Conservation (phyloP, 169 alveolate species). For the Fabrea salina region DNA sequence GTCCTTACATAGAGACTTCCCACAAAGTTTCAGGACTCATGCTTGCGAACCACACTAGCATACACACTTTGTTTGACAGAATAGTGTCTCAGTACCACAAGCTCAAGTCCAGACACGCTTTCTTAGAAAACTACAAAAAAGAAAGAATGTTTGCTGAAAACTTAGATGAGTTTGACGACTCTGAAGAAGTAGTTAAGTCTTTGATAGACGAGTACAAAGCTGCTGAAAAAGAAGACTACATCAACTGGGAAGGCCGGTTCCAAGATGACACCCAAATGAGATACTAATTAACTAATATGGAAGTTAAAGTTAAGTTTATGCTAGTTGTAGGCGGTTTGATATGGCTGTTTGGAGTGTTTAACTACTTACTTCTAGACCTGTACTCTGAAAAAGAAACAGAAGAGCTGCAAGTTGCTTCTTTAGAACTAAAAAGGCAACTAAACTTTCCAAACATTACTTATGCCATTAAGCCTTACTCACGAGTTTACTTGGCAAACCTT, state of each 20-base stretch:
- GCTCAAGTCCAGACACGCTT: conserved; percentile 95
- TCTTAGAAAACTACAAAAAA: conserved; percentile 92
- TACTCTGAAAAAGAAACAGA: too few species aligned
- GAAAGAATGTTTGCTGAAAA: conserved; percentile 74
- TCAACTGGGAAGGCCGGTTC: conserved; percentile 68
- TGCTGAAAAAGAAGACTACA: conserved; percentile 95
- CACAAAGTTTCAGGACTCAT: conserved; percentile 98
- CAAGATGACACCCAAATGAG: not conserved
- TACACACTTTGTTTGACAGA: conserved; percentile 86
- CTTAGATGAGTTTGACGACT: conserved; percentile 67
- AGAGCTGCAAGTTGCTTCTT: too few species aligned
- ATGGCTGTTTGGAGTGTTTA: too few species aligned
- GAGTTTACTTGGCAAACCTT: too few species aligned
- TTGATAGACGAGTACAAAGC: conserved; percentile 96
- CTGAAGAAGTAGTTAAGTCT: conserved; percentile 86
- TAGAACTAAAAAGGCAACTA: too few species aligned
- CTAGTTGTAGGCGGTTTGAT: too few species aligned
- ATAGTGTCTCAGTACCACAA: conserved; percentile 92
- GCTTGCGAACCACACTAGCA: conserved; percentile 99
- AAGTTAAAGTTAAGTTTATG: too few species aligned
- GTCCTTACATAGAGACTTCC: conserved; percentile 93
- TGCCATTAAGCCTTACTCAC: too few species aligned
- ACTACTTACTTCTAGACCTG: too few species aligned
- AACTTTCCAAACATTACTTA: too few species aligned
- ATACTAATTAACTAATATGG: too few species aligned